Percentiles rank a stretch among this genome's conserved stretches.
phyloP scores from a whole-genome alignment of 257 asterid species.

The Penstemon barbatus region DNA sequence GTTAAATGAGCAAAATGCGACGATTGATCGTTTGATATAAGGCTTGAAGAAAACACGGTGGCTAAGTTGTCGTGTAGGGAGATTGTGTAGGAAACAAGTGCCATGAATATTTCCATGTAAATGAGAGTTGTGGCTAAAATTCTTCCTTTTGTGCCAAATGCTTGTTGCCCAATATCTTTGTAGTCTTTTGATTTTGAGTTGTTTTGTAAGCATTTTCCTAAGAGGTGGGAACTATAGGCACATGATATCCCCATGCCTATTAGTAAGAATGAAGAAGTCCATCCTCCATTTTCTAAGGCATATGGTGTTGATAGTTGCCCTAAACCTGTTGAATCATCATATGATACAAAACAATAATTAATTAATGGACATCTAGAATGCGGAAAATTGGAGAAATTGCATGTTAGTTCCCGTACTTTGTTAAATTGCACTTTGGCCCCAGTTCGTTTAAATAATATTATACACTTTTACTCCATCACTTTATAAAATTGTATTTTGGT shows the following conservation, averaged over 20 bases:
- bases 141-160: slow-evolving; percentile 72
- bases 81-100: slow-evolving; percentile 79
- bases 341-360: too few species aligned
- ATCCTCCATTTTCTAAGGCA: slow-evolving; percentile 75
- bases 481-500: not conserved
- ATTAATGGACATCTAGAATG: too few species aligned
- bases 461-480: not conserved
- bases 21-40: slow-evolving; percentile 11
- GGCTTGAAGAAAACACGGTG: slow-evolving; percentile 38
- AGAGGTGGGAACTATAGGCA: slow-evolving; percentile 51
- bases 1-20: slow-evolving; percentile 40
- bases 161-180: slow-evolving; percentile 63
- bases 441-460: not conserved
- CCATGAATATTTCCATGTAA: slow-evolving; percentile 73
- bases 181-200: slow-evolving; percentile 59
- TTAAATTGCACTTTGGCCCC: not conserved
- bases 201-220: slow-evolving; percentile 51
- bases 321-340: slow-evolving; percentile 41
- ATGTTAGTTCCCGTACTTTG: too few species aligned
- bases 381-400: too few species aligned
- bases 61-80: slow-evolving; percentile 75
- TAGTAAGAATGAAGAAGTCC: slow-evolving; percentile 64
- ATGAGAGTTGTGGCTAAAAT: slow-evolving; percentile 44
- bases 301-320: slow-evolving; percentile 79
- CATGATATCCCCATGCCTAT: slow-evolving; percentile 51